Percentiles rank a stretch among this genome's conserved stretches.
Evolutionary conservation across 2,329 filamentous ascomycete species (phyloP).

Genomic region (Aspergillus awamori): DNA sequence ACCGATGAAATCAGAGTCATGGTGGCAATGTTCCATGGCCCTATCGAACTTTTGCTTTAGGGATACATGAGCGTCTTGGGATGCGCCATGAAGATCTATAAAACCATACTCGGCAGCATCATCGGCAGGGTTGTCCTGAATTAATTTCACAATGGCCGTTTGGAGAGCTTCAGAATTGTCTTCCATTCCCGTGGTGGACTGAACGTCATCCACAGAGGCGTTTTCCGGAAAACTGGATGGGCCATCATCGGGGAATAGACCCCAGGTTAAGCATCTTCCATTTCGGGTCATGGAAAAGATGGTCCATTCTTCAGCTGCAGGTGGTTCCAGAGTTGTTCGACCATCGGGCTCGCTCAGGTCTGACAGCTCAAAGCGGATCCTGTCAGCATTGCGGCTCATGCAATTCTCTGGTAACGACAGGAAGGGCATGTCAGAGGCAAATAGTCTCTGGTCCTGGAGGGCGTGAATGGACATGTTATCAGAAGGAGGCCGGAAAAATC

Average conservation of each 20-base stretch:
- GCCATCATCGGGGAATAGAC: slow-evolving; percentile 64
- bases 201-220: slow-evolving; percentile 50
- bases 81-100: slow-evolving; percentile 7
- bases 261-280: slow-evolving; percentile 70
- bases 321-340: slow-evolving; percentile 67
- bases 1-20: slow-evolving; percentile 78
- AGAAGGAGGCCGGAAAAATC: slow-evolving; percentile 36
- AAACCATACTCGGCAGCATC: slow-evolving; percentile 49
- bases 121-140: slow-evolving; percentile 80
- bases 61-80: slow-evolving; percentile 22
- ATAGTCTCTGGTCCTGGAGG: slow-evolving; percentile 31
- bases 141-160: slow-evolving; percentile 76
- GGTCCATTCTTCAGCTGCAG: slow-evolving; percentile 80
- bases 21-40: slow-evolving; percentile 74
- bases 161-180: slow-evolving; percentile 81
- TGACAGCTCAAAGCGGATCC: slow-evolving; percentile 46
- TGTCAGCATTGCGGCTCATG: slow-evolving; percentile 39
- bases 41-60: slow-evolving; percentile 56
- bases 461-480: slow-evolving; percentile 29
- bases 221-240: slow-evolving; percentile 65
- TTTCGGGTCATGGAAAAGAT: slow-evolving; percentile 77
- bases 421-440: slow-evolving; percentile 36
- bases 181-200: slow-evolving; percentile 60
- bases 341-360: slow-evolving; percentile 41
- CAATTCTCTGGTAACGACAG: slow-evolving; percentile 29